phyloP scores from a whole-genome alignment of 169 alveolate species.

The Blepharisma undulans region DNA sequence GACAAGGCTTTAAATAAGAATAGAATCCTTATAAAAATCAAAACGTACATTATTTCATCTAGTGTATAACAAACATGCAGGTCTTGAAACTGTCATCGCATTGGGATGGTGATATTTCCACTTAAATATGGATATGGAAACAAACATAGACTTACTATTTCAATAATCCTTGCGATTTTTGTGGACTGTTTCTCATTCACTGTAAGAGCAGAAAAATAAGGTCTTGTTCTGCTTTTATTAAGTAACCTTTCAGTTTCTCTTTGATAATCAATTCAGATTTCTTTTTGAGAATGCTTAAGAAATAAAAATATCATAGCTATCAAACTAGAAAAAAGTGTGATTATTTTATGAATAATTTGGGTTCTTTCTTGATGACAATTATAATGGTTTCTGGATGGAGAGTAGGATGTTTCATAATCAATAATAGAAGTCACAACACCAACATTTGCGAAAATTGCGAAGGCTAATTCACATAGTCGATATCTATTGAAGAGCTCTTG shows the following conservation, averaged over 20 bases:
- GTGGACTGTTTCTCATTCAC: no score
- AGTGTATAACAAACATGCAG: neutral
- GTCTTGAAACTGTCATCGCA: neutral
- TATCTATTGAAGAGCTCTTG: neutral
- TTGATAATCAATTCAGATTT: neutral
- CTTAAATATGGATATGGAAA: conserved; percentile 27
- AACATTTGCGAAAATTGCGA: neutral
- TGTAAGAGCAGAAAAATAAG: no score
- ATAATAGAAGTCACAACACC: neutral
- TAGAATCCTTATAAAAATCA: neutral
- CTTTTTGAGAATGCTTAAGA: neutral
- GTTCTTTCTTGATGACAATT: neutral
- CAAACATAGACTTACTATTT: neutral
- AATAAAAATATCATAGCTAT: neutral
- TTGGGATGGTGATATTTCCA: neutral
- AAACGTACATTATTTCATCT: neutral
- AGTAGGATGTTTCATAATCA: conserved; percentile 4
- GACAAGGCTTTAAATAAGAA: neutral
- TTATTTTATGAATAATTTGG: neutral
- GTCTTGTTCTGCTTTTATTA: no score
- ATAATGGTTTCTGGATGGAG: neutral
- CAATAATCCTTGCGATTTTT: neutral
- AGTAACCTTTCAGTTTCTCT: neutral
- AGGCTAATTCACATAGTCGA: neutral
- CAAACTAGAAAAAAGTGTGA: neutral